Evolutionary conservation across 2,329 filamentous ascomycete species (phyloP), one percentile per base, ranked within the genome.

Genomic region (Neonectria ditissima): DNA sequence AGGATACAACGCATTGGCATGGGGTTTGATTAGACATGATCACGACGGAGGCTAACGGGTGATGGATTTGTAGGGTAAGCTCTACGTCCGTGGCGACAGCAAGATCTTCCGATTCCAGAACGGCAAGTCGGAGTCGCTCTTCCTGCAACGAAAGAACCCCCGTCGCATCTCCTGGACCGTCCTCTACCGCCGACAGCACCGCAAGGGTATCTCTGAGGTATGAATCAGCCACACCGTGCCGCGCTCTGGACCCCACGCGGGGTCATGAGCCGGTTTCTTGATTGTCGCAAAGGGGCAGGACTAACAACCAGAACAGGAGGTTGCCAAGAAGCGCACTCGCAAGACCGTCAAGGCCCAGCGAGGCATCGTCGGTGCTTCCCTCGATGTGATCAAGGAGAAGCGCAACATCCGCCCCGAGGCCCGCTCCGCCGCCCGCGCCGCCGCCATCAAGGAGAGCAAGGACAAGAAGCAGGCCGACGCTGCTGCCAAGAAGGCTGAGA

Each of bases 71-170:
- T 82, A 98, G 96, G 96, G 96, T 88, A 98, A 98, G 89, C 92
- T 99, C 87, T 99, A 95, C 88, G 88, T 99, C 89, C 94, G 96
- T 85, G 94, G 95, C 82, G 96, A 99, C 90, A 97, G 92, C 94
- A 99, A 98, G 90, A 91, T 98, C 89, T 99, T 99, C 92, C 94
- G 96, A 82, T 99, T 99, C 92, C 94, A 97, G 87, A 97, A 97
- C 87, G 94, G 96, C 88, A 99, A 99, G 89, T 95, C 93, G 86
- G 96, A 99, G 88, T 97, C 94, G 76, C 93, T 99, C 76, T 99
- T 99, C 91, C 93, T 98, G 78, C 96, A 99, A 90, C 95, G 96
- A 89, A 99, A 99, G 93, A 99, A 99, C 91, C 96, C 96, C 83
- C 95, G 96, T 85, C 94, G 95, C 83, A 98, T 99, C 84, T 91